A percentile compares a stretch with the other conserved stretches of the same genome.
Evolutionary conservation across 768 basidiomycete species (phyloP).

Genomic region (Suillus alpinus): DNA sequence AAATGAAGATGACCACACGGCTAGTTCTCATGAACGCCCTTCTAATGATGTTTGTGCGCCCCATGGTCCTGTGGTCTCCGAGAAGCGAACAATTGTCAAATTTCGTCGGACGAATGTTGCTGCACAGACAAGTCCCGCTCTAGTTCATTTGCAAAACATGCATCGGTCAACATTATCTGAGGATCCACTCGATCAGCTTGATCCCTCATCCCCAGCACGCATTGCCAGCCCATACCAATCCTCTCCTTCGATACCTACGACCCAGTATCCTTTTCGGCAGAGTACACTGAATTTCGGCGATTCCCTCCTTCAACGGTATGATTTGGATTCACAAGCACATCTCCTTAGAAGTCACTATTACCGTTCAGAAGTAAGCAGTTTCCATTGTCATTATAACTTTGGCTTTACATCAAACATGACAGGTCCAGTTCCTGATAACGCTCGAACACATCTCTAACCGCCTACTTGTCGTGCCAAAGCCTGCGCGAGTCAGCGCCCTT

Average conservation of each 20-base stretch:
- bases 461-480: constrained; percentile 87
- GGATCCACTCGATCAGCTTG: constrained; percentile 73
- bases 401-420: constrained; percentile 14
- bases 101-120: constrained; percentile 55
- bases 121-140: constrained; percentile 72
- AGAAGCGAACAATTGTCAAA: constrained; percentile 14
- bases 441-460: constrained; percentile 93
- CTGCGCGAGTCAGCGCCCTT: constrained; percentile 93
- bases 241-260: constrained; percentile 62
- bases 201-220: constrained; percentile 35
- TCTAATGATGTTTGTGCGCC: constrained; percentile 16
- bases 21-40: constrained; percentile 12
- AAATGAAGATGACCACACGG: constrained; percentile 22
- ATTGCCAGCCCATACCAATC: constrained; percentile 59
- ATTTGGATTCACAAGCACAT: constrained; percentile 60
- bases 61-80: constrained; percentile 4
- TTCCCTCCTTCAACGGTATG: constrained; percentile 64
- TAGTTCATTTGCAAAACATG: constrained; percentile 55
- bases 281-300: constrained; percentile 48
- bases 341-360: constrained; percentile 85
- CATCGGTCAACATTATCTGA: constrained; percentile 60
- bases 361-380: constrained; percentile 68
- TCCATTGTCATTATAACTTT: not conserved
- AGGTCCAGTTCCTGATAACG: constrained; percentile 84
- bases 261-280: constrained; percentile 43